phyloP scores from a whole-genome alignment of 2,329 filamentous ascomycete genomes.

The Fusarium denticulatum region DNA sequence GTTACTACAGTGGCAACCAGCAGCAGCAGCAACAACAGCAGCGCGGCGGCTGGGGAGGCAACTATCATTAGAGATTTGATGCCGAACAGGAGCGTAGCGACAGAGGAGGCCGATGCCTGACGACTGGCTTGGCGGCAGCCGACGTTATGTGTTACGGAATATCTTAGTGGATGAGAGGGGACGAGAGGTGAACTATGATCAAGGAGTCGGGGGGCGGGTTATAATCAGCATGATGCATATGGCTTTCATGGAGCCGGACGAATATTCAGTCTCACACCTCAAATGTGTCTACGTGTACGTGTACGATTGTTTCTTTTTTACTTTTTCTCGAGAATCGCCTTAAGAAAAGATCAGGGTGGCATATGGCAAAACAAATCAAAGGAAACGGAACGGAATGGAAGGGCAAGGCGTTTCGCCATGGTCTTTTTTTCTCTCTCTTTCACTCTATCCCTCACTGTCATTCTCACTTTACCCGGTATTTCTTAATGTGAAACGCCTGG shows the following conservation, averaged over 20 bases:
- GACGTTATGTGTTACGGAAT: conserved; percentile 14
- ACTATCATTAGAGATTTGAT: conserved; percentile 60
- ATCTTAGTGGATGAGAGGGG: conserved; percentile 36
- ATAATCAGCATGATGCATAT: conserved; percentile 47
- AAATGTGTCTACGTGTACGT: conserved; percentile 50
- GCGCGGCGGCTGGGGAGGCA: conserved; percentile 67
- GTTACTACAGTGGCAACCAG: conserved; percentile 56
- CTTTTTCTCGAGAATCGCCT: conserved; percentile 46
- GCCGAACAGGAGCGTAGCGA: background rate
- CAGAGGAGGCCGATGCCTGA: background rate
- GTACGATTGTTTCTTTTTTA: conserved; percentile 50
- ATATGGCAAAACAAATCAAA: conserved; percentile 33
- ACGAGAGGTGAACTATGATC: conserved; percentile 31
- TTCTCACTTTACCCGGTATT: conserved; percentile 32
- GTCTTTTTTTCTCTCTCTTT: conserved; percentile 34
- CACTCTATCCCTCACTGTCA: conserved; percentile 22
- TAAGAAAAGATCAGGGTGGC: conserved; percentile 47
- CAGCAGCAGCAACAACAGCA: conserved; percentile 54
- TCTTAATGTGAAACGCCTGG: conserved; percentile 21
- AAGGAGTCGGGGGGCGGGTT: conserved; percentile 40
- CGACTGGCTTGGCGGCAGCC: conserved; percentile 38
- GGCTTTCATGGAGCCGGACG: conserved; percentile 40
- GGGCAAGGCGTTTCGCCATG: conserved; percentile 38
- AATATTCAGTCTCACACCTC: conserved; percentile 42
- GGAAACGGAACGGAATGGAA: conserved; percentile 27